Evolutionary conservation across 2,329 filamentous ascomycete genomes (phyloP).

Genomic region (Aspergillus neoniger): DNA sequence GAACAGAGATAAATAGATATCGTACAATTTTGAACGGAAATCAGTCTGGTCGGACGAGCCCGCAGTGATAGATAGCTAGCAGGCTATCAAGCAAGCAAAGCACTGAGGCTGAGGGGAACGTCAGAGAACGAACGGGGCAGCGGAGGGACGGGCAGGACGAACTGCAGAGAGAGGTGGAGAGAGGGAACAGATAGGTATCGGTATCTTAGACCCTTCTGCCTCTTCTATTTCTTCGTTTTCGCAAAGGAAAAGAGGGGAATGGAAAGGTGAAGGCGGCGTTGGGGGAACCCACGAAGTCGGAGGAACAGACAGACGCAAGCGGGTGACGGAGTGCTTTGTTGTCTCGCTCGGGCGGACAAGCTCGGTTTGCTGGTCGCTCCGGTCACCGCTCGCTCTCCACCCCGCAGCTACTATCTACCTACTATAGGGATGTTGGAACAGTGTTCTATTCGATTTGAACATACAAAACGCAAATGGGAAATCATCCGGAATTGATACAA

Average conservation of each 20-base stretch:
- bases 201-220: too few species aligned
- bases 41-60: too few species aligned
- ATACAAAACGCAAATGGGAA: conserved; percentile 2
- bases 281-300: conserved; percentile 1
- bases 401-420: background rate
- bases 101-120: too few species aligned
- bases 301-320: conserved; percentile 12
- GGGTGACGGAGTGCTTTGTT: conserved; percentile 27
- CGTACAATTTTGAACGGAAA: too few species aligned
- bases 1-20: background rate
- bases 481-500: background rate
- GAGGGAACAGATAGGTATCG: too few species aligned
- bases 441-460: background rate
- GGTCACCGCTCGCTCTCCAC: conserved; percentile 29
- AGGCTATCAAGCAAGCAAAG: too few species aligned
- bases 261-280: conserved; percentile 7
- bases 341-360: conserved; percentile 17
- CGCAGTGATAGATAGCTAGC: too few species aligned
- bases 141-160: too few species aligned
- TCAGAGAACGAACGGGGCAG: too few species aligned
- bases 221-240: background rate
- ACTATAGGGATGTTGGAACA: background rate
- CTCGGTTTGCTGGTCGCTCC: conserved; percentile 18
- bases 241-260: background rate
- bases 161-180: too few species aligned